phyloP scores from a whole-genome alignment of 352 stramenopile species.

The Peronospora destructor region DNA sequence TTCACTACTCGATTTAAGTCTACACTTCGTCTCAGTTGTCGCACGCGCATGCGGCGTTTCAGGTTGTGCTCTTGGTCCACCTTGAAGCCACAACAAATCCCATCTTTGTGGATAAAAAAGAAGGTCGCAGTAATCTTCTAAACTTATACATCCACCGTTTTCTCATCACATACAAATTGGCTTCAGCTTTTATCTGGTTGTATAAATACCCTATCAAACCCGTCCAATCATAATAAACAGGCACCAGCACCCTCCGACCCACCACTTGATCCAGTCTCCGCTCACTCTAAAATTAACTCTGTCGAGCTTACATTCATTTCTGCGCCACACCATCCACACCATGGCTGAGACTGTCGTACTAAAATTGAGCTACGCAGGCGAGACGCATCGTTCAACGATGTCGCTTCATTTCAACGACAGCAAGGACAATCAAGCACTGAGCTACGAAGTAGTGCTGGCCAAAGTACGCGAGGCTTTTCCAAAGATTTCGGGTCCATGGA shows the following conservation, averaged over 20 bases:
- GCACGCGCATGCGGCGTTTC: slow-evolving; percentile 14
- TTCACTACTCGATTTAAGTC: slow-evolving; percentile 14
- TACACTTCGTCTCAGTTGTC: slow-evolving; percentile 24
- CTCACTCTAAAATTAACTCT: slow-evolving; percentile 21
- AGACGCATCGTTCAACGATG: slow-evolving; percentile 44
- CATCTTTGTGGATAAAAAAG: slow-evolving; percentile 19
- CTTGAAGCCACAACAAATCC: slow-evolving; percentile 26
- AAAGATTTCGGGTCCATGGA: slow-evolving; percentile 25
- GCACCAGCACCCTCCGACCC: slow-evolving; percentile 13
- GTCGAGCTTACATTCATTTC: slow-evolving; percentile 13
- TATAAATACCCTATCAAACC: slow-evolving; percentile 6
- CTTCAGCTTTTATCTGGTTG: background rate
- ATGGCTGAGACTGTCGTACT: slow-evolving; percentile 34
- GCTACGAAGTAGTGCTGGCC: slow-evolving; percentile 36
- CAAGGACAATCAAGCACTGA: slow-evolving; percentile 26
- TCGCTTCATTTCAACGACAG: slow-evolving; percentile 8
- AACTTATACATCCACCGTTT: background rate
- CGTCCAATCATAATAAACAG: background rate
- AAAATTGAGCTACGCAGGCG: slow-evolving; percentile 46
- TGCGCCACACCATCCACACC: background rate
- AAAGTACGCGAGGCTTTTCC: slow-evolving; percentile 39
- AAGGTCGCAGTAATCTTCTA: background rate
- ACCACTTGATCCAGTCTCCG: slow-evolving; percentile 8
- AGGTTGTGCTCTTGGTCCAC: slow-evolving; percentile 20
- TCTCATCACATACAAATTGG: background rate